phyloP scores from a whole-genome alignment of 179 eudicot species.

The Camellia oleifera region DNA sequence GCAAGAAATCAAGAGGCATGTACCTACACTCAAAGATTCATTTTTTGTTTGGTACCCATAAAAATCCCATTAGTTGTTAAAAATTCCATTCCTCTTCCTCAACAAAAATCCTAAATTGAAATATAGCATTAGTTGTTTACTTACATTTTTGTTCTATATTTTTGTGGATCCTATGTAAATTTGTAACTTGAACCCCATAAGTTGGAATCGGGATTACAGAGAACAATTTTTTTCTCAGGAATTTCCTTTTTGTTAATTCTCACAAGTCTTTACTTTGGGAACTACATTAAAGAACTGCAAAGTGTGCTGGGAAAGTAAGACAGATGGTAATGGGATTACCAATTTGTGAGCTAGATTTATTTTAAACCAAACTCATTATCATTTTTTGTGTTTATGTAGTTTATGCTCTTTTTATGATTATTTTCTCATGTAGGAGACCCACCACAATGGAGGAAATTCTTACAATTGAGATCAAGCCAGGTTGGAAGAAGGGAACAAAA shows the following conservation, averaged over 20 bases:
- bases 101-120: too few species aligned
- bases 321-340: background rate
- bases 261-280: background rate
- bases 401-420: background rate
- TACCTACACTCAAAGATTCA: too few species aligned
- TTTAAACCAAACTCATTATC: background rate
- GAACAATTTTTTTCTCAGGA: too few species aligned
- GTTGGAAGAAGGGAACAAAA: constrained; percentile 87
- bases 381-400: background rate
- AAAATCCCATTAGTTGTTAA: too few species aligned
- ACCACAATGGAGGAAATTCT: constrained; percentile 64
- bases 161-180: background rate
- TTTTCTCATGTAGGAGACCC: constrained; percentile 35
- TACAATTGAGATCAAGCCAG: constrained; percentile 68
- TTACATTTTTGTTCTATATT: background rate
- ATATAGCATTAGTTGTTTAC: background rate
- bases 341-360: background rate
- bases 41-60: too few species aligned
- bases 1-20: too few species aligned
- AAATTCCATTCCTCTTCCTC: too few species aligned
- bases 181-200: background rate
- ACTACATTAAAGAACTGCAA: background rate
- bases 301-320: background rate
- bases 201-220: background rate
- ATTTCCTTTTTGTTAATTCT: background rate